phyloP scores from a whole-genome alignment of 2,329 filamentous ascomycete genomes.

The Clonostachys byssicola region DNA sequence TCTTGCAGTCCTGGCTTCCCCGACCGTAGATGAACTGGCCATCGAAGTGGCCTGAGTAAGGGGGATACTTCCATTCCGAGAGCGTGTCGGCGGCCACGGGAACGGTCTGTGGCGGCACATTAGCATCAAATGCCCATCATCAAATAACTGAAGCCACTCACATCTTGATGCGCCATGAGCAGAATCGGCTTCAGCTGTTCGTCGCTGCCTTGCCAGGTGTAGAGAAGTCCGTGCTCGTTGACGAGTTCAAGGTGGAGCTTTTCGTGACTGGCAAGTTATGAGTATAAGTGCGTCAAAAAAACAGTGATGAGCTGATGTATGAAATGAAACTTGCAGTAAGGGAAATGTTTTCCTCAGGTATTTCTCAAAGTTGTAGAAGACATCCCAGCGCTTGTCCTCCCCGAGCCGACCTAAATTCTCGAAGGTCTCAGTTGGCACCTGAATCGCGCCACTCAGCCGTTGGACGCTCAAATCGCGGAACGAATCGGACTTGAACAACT shows the following conservation, averaged over 20 bases:
- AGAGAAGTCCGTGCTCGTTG: conserved; percentile 56
- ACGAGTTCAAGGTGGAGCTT: conserved; percentile 45
- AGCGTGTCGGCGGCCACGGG: conserved; percentile 47
- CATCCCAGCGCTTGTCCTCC: conserved; percentile 53
- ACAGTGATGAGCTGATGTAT: too few species aligned
- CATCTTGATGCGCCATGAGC: conserved; percentile 61
- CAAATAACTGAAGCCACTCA: conserved; percentile 12
- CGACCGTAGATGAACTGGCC: conserved; percentile 58
- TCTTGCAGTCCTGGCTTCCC: conserved; percentile 58
- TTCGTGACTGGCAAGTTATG: conserved; percentile 37
- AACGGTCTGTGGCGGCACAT: conserved; percentile 22
- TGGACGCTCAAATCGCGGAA: neutral
- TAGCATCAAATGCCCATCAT: too few species aligned
- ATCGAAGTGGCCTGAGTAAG: conserved; percentile 54
- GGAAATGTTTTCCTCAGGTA: too few species aligned
- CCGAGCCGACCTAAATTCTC: conserved; percentile 51
- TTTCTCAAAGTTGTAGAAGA: conserved; percentile 42
- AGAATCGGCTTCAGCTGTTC: conserved; percentile 46
- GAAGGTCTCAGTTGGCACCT: conserved; percentile 49
- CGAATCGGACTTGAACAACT: neutral
- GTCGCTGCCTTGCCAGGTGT: conserved; percentile 51
- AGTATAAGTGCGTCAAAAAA: too few species aligned
- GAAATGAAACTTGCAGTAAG: too few species aligned
- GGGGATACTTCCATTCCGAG: conserved; percentile 53
- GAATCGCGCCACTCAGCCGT: conserved; percentile 20